Percentiles rank a stretch among this genome's conserved stretches.
Evolutionary conservation across 345 rosid species (phyloP).

Genomic region (Carallia pectinifolia): DNA sequence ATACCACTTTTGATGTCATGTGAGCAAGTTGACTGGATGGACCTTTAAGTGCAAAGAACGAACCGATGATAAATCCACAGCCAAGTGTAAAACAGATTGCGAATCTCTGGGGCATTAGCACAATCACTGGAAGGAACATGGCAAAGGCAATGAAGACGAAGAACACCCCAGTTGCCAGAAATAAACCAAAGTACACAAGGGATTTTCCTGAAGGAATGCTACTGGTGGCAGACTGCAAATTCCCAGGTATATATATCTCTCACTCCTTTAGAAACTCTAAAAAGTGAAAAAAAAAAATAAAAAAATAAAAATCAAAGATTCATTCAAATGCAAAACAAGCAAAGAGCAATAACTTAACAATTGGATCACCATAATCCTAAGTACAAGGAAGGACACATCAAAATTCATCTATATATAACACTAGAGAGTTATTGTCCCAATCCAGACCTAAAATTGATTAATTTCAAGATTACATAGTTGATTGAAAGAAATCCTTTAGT

Average conservation of each 20-base stretch:
- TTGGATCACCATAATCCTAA: no score
- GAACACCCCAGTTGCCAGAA: conserved; percentile 78
- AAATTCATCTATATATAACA: no score
- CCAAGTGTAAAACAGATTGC: conserved; percentile 92
- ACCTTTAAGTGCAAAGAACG: conserved; percentile 90
- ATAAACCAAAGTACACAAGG: conserved; percentile 76
- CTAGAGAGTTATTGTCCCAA: no score
- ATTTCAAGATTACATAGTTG: no score
- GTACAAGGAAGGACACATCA: no score
- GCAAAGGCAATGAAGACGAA: conserved; percentile 81
- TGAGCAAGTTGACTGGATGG: conserved; percentile 72
- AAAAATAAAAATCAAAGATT: no score
- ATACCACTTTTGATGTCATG: conserved; percentile 88
- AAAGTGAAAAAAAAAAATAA: not conserved
- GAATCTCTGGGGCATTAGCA: conserved; percentile 90
- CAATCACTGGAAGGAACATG: conserved; percentile 92
- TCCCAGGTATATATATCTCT: conserved; percentile 83
- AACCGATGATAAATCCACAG: conserved; percentile 74
- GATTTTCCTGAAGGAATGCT: conserved; percentile 89
- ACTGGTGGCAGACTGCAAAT: conserved; percentile 81
- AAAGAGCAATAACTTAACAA: no score
- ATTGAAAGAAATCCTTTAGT: no score
- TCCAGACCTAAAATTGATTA: no score
- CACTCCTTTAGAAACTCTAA: conserved; percentile 91
- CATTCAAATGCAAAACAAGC: no score